A percentile compares a stretch with the other conserved stretches of the same genome.
Evolutionary conservation across 345 rosid species (phyloP).

Genomic region (Hibiscus syriacus): DNA sequence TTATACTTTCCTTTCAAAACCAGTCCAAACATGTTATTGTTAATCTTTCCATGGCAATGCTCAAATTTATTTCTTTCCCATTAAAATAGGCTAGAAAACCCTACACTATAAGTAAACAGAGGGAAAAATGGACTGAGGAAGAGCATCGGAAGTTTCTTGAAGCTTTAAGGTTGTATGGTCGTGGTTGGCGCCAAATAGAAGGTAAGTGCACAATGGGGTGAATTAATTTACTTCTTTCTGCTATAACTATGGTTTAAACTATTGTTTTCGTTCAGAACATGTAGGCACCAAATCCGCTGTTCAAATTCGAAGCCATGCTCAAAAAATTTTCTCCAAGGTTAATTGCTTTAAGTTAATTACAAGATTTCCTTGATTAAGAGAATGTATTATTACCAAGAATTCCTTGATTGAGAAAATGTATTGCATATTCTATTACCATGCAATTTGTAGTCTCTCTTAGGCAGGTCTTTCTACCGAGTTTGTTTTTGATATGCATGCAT

Average conservation of each 20-base stretch:
- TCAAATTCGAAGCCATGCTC: no score
- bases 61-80: neutral
- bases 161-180: no score
- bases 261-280: constrained; percentile 48
- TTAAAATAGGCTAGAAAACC: constrained; percentile 60
- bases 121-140: constrained; percentile 83
- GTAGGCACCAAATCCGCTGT: constrained; percentile 83
- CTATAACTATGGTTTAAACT: neutral
- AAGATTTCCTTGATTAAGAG: neutral
- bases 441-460: neutral
- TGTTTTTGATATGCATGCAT: neutral
- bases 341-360: constrained; percentile 1
- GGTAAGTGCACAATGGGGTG: neutral
- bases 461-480: no score
- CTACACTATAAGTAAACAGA: constrained; percentile 64
- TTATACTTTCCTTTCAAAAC: neutral
- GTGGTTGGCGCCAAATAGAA: no score
- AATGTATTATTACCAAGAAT: neutral
- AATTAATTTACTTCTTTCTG: neutral
- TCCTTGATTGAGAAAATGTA: no score
- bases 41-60: neutral
- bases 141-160: no score
- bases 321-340: constrained; percentile 92
- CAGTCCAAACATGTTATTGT: neutral
- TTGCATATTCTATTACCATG: neutral